Conservation (phyloP, 805 yeast genomes). For the Candida yuanshanica region DNA sequence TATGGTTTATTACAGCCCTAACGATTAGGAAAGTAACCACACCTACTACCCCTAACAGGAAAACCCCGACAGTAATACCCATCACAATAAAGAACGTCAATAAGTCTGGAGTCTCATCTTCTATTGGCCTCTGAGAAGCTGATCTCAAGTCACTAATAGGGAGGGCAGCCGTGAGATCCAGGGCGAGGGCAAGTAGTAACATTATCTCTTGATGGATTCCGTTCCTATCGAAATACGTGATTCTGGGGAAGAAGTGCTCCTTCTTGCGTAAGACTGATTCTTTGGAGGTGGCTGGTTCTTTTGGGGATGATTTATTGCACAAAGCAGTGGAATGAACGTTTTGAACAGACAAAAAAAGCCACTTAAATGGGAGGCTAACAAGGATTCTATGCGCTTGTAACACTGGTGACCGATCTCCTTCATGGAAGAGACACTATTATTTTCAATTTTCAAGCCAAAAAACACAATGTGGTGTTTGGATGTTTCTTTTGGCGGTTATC, state of each 20-base stretch:
- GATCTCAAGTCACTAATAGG: too few species aligned
- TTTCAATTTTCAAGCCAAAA: background rate
- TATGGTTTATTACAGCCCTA: background rate
- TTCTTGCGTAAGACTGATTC: background rate
- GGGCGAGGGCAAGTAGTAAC: background rate
- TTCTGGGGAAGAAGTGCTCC: background rate
- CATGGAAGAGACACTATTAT: too few species aligned
- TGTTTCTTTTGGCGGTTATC: background rate
- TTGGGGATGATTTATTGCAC: too few species aligned
- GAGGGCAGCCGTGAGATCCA: background rate
- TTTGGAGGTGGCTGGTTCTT: too few species aligned
- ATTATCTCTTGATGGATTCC: background rate
- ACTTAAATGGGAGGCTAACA: too few species aligned
- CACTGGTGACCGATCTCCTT: too few species aligned
- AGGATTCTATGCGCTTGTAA: too few species aligned
- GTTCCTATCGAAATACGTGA: background rate
- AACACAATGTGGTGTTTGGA: background rate
- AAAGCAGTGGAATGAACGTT: background rate
- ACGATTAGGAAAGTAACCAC: slow-evolving; percentile 3
- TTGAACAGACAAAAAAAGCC: background rate
- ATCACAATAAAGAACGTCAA: slow-evolving; percentile 6
- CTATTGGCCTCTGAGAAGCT: background rate
- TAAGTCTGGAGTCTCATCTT: slow-evolving; percentile 1
- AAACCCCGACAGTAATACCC: slow-evolving; percentile 4
- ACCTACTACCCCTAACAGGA: slow-evolving; percentile 2